phyloP scores from a whole-genome alignment of 768 basidiomycete genomes.

The Leucosporidium scottii region DNA sequence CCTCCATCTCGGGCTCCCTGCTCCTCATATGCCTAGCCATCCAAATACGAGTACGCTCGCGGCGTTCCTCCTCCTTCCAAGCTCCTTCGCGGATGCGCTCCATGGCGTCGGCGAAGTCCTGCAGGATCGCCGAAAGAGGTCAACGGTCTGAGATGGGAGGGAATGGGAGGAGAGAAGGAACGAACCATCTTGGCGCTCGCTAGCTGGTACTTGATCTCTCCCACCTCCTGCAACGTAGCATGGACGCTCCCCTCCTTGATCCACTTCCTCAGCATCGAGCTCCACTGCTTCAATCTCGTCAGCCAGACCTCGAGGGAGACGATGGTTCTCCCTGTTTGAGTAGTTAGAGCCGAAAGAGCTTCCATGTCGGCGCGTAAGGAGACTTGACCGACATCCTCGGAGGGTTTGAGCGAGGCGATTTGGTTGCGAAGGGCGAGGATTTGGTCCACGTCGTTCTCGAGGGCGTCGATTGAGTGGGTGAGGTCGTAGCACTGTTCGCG shows the following conservation, averaged over 20 bases:
- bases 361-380: conserved; percentile 22
- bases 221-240: conserved; percentile 20
- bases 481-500: conserved; percentile 19
- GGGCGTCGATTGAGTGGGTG: conserved; percentile 27
- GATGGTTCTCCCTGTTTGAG: conserved; percentile 21
- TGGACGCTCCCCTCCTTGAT: conserved; percentile 14
- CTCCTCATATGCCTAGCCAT: conserved; percentile 16
- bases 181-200: conserved; percentile 16
- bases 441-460: conserved; percentile 31
- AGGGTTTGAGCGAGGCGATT: neutral
- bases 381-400: conserved; percentile 11
- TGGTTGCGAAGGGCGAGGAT: neutral
- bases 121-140: neutral
- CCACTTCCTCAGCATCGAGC: conserved; percentile 4
- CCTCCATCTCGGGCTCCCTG: conserved; percentile 21
- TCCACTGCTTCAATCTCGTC: conserved; percentile 7
- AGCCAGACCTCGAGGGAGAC: conserved; percentile 27
- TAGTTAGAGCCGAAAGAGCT: conserved; percentile 16
- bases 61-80: conserved; percentile 10
- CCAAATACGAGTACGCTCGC: neutral
- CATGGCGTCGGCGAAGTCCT: conserved; percentile 30
- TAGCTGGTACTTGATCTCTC: conserved; percentile 25
- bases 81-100: conserved; percentile 31
- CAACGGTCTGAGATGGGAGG: neutral
- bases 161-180: neutral